These are phyloP conservation scores for Aspergillus sp. DNA, from an alignment of 2,329 filamentous ascomycete genomes.

Conservation along the genomic window DNA sequence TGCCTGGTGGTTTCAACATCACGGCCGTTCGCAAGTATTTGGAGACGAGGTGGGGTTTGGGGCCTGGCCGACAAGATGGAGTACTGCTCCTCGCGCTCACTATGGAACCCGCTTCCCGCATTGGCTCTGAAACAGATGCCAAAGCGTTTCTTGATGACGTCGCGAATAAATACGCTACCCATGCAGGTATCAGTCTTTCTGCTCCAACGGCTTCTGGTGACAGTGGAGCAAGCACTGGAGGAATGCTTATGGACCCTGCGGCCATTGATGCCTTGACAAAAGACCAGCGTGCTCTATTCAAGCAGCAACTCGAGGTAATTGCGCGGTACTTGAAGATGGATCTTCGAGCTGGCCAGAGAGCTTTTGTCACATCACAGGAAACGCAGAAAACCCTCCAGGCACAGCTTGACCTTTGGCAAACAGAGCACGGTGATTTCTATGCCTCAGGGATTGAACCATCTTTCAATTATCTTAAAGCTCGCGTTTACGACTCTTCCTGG, in stretches of 20 bases:
- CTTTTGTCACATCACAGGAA: conserved; percentile 79
- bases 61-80: conserved; percentile 83
- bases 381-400: conserved; percentile 85
- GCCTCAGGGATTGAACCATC: conserved; percentile 90
- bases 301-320: conserved; percentile 94
- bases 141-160: conserved; percentile 90
- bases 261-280: conserved; percentile 96
- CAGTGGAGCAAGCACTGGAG: conserved; percentile 66
- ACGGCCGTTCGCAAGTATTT: conserved; percentile 93
- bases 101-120: conserved; percentile 83
- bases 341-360: conserved; percentile 93
- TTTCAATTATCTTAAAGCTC: conserved; percentile 90
- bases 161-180: conserved; percentile 82
- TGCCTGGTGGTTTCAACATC: conserved; percentile 99
- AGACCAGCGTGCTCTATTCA: conserved; percentile 93
- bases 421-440: conserved; percentile 96
- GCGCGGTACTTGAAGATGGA: conserved; percentile 97
- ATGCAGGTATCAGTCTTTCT: conserved; percentile 79
- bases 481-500: conserved; percentile 97
- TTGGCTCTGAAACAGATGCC: conserved; percentile 85
- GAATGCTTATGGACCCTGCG: conserved; percentile 99
- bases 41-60: conserved; percentile 90
- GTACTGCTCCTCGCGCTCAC: conserved; percentile 85
- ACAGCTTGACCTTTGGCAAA: conserved; percentile 90
- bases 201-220: conserved; percentile 70